Conservation (phyloP, 2,329 filamentous ascomycete species). For the Achaetomium macrosporum region DNA sequence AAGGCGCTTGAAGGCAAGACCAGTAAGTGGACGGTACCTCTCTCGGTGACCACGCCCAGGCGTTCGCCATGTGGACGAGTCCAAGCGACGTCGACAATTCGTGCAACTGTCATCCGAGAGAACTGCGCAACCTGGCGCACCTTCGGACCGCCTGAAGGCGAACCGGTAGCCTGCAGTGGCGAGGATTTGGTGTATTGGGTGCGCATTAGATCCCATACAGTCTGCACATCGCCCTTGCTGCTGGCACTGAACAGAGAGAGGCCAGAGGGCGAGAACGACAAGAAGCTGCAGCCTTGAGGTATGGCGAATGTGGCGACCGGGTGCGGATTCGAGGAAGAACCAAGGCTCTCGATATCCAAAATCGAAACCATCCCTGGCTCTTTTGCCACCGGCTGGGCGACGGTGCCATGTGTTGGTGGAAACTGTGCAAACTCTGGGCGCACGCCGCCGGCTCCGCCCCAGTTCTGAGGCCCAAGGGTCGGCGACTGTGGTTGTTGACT, state of each 20-base stretch:
- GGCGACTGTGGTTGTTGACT: slow-evolving; percentile 42
- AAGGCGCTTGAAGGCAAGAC: slow-evolving; percentile 79
- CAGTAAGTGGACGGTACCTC: slow-evolving; percentile 90
- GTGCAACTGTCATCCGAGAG: slow-evolving; percentile 83
- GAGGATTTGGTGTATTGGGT: slow-evolving; percentile 59
- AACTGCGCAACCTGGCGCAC: slow-evolving; percentile 86
- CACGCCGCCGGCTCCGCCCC: slow-evolving; percentile 32
- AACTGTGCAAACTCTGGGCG: slow-evolving; percentile 50
- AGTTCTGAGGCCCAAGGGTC: slow-evolving; percentile 39
- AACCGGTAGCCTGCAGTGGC: slow-evolving; percentile 46
- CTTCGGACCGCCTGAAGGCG: slow-evolving; percentile 46
- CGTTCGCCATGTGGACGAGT: slow-evolving; percentile 73
- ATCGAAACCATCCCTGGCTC: slow-evolving; percentile 73
- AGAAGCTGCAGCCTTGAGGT: slow-evolving; percentile 69
- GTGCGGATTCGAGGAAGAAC: slow-evolving; percentile 46
- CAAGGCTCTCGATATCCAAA: slow-evolving; percentile 61
- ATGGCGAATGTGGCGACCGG: slow-evolving; percentile 66
- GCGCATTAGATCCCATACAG: slow-evolving; percentile 72
- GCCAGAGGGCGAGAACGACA: slow-evolving; percentile 71
- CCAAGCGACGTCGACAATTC: slow-evolving; percentile 88
- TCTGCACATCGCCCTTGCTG: slow-evolving; percentile 76
- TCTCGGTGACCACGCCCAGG: slow-evolving; percentile 83
- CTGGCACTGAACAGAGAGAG: slow-evolving; percentile 72
- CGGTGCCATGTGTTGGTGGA: slow-evolving; percentile 67
- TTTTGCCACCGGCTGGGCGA: slow-evolving; percentile 50